phyloP scores from a whole-genome alignment of 2,329 filamentous ascomycete genomes.

The Aspergillus melleus region DNA sequence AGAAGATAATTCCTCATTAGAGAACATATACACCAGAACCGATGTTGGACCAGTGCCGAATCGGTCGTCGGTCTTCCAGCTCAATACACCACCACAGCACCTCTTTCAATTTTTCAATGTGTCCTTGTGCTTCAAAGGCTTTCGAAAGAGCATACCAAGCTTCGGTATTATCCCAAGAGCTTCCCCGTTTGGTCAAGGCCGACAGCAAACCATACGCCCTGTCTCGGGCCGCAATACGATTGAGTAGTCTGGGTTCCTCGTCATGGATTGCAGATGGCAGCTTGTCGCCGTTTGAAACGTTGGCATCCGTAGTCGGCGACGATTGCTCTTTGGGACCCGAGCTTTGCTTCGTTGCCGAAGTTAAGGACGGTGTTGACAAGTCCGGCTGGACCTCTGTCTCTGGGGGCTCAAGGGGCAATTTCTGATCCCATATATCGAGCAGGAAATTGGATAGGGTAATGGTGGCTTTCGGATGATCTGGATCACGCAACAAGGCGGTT shows the following conservation, averaged over 20 bases:
- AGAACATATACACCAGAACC: conserved; percentile 67
- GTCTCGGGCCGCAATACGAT: conserved; percentile 85
- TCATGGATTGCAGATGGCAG: conserved; percentile 15
- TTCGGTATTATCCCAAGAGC: conserved; percentile 87
- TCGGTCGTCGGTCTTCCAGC: conserved; percentile 78
- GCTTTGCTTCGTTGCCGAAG: conserved; percentile 21
- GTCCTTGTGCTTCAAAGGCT: conserved; percentile 83
- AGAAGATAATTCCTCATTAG: conserved; percentile 30
- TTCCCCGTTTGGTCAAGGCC: conserved; percentile 78
- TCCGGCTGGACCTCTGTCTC: conserved; percentile 30
- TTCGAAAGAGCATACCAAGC: conserved; percentile 89
- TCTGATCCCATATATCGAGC: conserved; percentile 74
- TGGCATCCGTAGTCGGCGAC: not conserved
- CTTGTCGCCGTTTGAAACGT: not conserved
- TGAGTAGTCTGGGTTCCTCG: conserved; percentile 67
- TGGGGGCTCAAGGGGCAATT: conserved; percentile 34
- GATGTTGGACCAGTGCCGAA: conserved; percentile 75
- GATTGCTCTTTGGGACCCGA: conserved; percentile 1
- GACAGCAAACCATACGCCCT: conserved; percentile 82
- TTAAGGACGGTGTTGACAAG: conserved; percentile 25
- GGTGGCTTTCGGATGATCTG: conserved; percentile 77
- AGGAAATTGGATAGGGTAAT: conserved; percentile 82
- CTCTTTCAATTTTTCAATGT: conserved; percentile 84
- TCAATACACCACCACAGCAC: conserved; percentile 98
- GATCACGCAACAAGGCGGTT: conserved; percentile 73